Conservation (phyloP, 495 filamentous ascomycete genomes). For the Podospora bellae-mahoneyi region DNA sequence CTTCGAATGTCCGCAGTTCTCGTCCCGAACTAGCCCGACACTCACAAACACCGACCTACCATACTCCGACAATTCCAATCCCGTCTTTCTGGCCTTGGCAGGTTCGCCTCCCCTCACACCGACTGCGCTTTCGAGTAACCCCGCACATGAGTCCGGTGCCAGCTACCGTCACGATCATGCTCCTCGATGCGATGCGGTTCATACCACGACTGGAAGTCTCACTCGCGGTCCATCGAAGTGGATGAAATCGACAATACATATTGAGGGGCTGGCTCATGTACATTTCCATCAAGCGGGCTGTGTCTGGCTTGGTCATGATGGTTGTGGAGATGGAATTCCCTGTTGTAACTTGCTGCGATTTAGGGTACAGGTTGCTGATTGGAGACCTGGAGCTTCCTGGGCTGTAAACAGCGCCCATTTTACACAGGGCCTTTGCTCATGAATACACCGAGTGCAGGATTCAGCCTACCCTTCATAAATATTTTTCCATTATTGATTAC, state of each 20-base stretch:
- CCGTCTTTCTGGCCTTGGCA: neutral
- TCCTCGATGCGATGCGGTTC: neutral
- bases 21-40: neutral
- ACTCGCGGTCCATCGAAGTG: neutral
- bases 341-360: too few relatives aligned
- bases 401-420: neutral
- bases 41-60: neutral
- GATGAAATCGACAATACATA: neutral
- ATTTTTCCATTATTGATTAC: neutral
- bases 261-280: neutral
- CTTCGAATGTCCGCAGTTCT: neutral
- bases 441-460: neutral
- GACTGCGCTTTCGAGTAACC: neutral
- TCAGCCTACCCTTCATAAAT: neutral
- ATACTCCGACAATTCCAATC: neutral
- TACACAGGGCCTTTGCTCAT: neutral
- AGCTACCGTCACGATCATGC: neutral
- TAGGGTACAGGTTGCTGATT: neutral
- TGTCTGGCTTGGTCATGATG: neutral
- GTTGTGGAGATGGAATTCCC: neutral
- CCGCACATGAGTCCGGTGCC: neutral
- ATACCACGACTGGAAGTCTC: neutral
- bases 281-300: neutral
- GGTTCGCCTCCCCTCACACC: neutral
- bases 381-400: neutral